Percentiles rank a stretch among this genome's conserved stretches.
Evolutionary conservation across 2,329 filamentous ascomycete genomes (phyloP).

Genomic region (Coniochaeta ligniaria): DNA sequence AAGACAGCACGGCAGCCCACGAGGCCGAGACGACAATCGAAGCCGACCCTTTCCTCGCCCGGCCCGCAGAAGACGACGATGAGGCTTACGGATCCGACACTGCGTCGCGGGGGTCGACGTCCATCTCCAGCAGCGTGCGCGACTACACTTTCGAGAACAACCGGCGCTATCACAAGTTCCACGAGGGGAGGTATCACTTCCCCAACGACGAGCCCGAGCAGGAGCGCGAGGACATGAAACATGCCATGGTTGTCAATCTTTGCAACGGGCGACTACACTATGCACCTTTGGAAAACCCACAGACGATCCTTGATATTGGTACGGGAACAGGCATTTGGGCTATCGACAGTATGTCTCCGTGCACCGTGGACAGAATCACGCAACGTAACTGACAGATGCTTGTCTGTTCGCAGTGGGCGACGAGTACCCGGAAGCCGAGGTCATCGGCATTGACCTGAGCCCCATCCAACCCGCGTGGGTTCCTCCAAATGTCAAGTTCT

Average conservation of each 20-base stretch:
- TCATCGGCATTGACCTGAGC: conserved; percentile 40
- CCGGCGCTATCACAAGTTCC: neutral
- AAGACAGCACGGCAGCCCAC: neutral
- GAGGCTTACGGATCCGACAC: neutral
- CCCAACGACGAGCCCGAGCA: conserved; percentile 28
- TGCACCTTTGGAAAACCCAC: conserved; percentile 12
- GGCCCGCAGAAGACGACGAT: neutral
- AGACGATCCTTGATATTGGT: conserved; percentile 22
- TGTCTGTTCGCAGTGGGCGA: conserved; percentile 4
- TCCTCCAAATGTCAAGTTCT: conserved; percentile 27
- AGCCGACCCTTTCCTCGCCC: neutral
- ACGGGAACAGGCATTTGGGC: conserved; percentile 25
- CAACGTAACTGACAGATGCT: neutral
- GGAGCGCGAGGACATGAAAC: neutral
- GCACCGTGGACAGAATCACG: neutral
- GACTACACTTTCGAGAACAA: neutral
- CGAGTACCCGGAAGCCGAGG: conserved; percentile 15
- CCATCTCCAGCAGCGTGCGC: neutral
- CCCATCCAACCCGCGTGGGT: conserved; percentile 39
- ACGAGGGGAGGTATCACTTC: conserved; percentile 12
- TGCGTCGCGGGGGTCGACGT: neutral
- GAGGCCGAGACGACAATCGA: neutral
- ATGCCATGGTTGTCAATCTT: neutral
- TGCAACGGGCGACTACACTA: neutral
- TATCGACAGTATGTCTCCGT: conserved; percentile 18